Conservation (phyloP, 2,329 filamentous ascomycete species). For the Pseudogymnoascus sp. region DNA sequence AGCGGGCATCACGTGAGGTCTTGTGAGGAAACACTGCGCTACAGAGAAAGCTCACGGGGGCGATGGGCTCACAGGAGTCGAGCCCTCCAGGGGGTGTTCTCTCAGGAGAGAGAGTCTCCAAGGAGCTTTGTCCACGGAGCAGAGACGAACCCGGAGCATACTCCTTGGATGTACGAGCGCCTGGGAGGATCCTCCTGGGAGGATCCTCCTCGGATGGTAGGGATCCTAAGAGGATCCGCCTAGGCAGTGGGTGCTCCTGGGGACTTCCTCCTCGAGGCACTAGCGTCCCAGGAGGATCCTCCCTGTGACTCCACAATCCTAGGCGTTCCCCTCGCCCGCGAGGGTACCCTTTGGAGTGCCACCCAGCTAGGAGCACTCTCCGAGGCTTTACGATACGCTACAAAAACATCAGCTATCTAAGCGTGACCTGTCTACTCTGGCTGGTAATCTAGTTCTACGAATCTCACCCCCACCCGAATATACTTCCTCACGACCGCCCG, state of each 20-base stretch:
- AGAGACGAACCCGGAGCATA: no score
- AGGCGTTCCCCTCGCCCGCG: background rate
- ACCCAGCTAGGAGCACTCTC: background rate
- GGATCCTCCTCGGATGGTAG: background rate
- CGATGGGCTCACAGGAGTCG: background rate
- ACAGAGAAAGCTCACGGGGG: background rate
- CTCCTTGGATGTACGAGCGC: background rate
- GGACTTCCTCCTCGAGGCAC: background rate
- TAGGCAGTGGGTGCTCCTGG: background rate
- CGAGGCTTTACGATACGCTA: background rate
- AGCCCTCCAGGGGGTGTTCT: no score
- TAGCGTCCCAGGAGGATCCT: background rate
- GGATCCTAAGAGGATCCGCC: background rate
- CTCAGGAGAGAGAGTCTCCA: no score
- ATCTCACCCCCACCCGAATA: constrained; percentile 18
- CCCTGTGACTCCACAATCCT: background rate
- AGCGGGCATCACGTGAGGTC: background rate
- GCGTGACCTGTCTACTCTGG: constrained; percentile 10
- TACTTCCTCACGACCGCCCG: constrained; percentile 15
- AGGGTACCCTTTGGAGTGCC: background rate
- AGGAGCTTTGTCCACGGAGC: no score
- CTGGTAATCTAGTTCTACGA: constrained; percentile 19
- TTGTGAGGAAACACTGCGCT: background rate
- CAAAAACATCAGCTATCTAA: background rate
- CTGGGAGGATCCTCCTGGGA: background rate